Evolutionary conservation across 108 stramenopile species (phyloP), one percentile per base, ranked within the genome.

Genomic region (Cyclotella cryptica): DNA sequence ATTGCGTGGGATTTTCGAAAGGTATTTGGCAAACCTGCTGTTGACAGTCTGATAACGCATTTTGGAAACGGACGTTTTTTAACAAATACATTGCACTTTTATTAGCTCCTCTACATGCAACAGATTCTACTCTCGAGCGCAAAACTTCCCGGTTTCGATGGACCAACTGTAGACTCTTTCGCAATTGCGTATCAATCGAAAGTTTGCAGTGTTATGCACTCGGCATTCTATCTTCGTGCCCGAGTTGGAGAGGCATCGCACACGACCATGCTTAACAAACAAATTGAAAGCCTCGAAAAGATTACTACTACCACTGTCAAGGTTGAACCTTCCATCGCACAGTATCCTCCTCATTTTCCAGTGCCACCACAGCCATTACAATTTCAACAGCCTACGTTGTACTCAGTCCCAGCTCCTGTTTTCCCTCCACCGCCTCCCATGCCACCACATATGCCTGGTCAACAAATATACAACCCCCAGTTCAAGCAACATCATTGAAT

Each of bases 171-270:
- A 9, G 95, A 96, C 71, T 78, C 84, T 15, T 9, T 55, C 3
- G 81, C 83, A 39, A 72, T 96, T 18, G 55, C 80, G 8, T 65
- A 80, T 15, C 95, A 96, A 68, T 51, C 91, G 10, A 88, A 80
- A 71, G 82, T 96, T 19, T 96, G 95, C 44, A 82, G 90, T 39
- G 89, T 90, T 62, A 66, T 96, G 75, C 95, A 96, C 75, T 90
- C 95, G 7, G 95, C 95, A 0, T 96, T 96, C 66, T 93, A 85
- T 69, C 77, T 96, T 21, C 80, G 91, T 49, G 76, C 79, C 4
- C 71, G 88, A 58, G 88, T 96, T 24, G 91, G 91, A 19, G 90
- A 92, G 46, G 74, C 73, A 17, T 84, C 86, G 6, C 92, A 96
- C 74, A 53, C 78, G 19, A 85, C 62, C 35, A 93, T 91, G 89